Evolutionary conservation across 225 moss, liverwort and hornwort species (phyloP).

Genomic region (Bryum argenteum): DNA sequence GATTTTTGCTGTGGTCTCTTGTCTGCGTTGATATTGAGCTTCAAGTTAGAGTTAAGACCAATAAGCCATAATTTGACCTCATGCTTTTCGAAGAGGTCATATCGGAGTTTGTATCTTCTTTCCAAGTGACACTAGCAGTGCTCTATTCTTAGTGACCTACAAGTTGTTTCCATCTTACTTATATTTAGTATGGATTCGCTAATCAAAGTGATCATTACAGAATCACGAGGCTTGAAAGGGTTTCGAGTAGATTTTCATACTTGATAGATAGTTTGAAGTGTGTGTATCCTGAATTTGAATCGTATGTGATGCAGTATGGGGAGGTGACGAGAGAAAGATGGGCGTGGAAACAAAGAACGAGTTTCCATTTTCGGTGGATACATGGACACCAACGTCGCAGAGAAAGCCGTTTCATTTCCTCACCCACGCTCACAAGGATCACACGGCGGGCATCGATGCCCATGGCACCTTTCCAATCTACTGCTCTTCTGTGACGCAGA

Average conservation of each 20-base stretch:
- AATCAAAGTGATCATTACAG: no score
- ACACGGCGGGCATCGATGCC: conserved; percentile 64
- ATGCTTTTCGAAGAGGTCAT: no score
- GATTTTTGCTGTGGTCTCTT: background rate
- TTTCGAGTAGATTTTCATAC: background rate
- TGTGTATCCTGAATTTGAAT: background rate
- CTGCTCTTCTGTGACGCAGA: conserved; percentile 59
- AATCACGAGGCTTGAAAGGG: background rate
- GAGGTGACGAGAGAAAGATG: conserved; percentile 40
- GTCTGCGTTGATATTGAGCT: background rate
- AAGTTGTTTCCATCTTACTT: no score
- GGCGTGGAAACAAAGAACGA: conserved; percentile 63
- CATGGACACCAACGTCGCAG: conserved; percentile 61
- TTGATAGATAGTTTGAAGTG: background rate
- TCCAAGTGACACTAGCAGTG: no score
- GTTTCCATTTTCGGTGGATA: conserved; percentile 85
- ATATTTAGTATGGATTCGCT: no score
- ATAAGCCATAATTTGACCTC: no score
- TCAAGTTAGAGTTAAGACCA: background rate
- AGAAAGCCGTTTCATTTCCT: conserved; percentile 71
- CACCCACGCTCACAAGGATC: conserved; percentile 89
- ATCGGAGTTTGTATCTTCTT: no score
- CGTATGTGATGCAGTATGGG: conserved; percentile 10
- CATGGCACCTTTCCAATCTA: conserved; percentile 55
- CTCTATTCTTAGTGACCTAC: no score